These are phyloP conservation scores for Leccinum boreale DNA, from an alignment of 768 basidiomycete genomes.

Conservation along the genomic window DNA sequence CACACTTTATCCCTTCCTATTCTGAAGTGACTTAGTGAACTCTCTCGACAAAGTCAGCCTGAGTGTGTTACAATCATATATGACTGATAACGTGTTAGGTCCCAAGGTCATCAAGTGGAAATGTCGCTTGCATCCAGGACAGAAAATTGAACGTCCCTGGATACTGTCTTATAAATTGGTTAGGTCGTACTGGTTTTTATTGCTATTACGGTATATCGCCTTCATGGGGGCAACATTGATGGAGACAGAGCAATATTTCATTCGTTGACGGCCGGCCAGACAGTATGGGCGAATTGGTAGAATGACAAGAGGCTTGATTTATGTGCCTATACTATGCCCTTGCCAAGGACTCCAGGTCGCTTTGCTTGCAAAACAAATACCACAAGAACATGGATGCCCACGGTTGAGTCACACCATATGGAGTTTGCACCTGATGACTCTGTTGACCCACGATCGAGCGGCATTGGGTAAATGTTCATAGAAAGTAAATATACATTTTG, in stretches of 20 bases:
- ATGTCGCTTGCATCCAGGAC: slow-evolving; percentile 21
- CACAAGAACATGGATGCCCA: too few species aligned
- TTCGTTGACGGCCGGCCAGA: background rate
- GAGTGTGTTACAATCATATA: background rate
- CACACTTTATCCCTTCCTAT: too few species aligned
- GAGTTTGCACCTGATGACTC: too few species aligned
- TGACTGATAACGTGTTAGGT: slow-evolving; percentile 27
- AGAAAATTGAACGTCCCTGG: background rate
- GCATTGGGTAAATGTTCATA: background rate
- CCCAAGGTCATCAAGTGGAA: slow-evolving; percentile 44
- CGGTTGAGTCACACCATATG: too few species aligned
- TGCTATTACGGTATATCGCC: slow-evolving; percentile 6
- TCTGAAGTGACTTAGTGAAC: too few species aligned
- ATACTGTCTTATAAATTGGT: background rate
- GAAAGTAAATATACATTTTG: background rate
- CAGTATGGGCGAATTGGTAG: background rate
- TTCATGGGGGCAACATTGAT: background rate
- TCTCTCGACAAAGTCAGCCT: too few species aligned
- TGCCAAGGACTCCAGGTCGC: background rate
- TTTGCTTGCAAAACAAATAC: background rate
- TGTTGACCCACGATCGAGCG: background rate
- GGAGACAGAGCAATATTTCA: background rate
- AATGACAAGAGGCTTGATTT: background rate
- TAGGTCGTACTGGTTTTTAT: background rate
- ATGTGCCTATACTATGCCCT: too few species aligned